A percentile compares a stretch with the other conserved stretches of the same genome.
phyloP scores from a whole-genome alignment of 2,329 filamentous ascomycete genomes.

The Penicillium sp. region DNA sequence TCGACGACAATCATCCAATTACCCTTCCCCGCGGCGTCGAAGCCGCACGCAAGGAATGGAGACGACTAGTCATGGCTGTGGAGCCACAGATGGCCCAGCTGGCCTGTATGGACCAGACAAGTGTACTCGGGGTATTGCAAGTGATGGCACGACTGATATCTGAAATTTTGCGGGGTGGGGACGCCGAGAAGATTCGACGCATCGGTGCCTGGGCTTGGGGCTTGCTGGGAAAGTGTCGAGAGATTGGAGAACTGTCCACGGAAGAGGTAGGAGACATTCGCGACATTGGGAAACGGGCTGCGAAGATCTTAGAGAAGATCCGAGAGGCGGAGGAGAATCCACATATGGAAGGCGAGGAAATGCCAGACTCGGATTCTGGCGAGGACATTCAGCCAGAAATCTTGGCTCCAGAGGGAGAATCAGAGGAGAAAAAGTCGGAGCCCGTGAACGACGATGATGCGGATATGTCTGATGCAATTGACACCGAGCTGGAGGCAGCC shows the following conservation, averaged over 20 bases:
- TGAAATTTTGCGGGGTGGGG: conserved; percentile 63
- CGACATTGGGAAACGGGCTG: conserved; percentile 76
- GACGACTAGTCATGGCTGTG: conserved; percentile 37
- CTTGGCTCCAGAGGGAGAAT: not conserved
- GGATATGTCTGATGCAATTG: conserved; percentile 18
- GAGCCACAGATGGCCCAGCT: conserved; percentile 53
- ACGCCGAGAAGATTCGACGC: conserved; percentile 60
- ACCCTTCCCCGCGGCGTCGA: conserved; percentile 56
- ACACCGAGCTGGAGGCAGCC: conserved; percentile 48
- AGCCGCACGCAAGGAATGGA: conserved; percentile 59
- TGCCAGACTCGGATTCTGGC: not conserved
- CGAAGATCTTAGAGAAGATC: conserved; percentile 47
- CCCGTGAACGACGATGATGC: conserved; percentile 7
- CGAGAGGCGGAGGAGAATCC: conserved; percentile 44
- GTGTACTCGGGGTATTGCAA: conserved; percentile 65
- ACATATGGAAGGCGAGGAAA: conserved; percentile 28
- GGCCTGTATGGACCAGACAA: conserved; percentile 58
- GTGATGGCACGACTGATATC: conserved; percentile 59
- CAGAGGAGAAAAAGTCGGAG: not conserved
- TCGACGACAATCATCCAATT: conserved; percentile 55
- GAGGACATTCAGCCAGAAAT: not conserved
- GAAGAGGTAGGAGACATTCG: conserved; percentile 74
- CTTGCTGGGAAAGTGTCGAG: conserved; percentile 72
- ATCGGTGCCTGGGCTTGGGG: conserved; percentile 86
- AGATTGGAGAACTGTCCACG: conserved; percentile 72